Conservation (phyloP, 768 basidiomycete genomes). For the Sarcomyxa edulis region DNA sequence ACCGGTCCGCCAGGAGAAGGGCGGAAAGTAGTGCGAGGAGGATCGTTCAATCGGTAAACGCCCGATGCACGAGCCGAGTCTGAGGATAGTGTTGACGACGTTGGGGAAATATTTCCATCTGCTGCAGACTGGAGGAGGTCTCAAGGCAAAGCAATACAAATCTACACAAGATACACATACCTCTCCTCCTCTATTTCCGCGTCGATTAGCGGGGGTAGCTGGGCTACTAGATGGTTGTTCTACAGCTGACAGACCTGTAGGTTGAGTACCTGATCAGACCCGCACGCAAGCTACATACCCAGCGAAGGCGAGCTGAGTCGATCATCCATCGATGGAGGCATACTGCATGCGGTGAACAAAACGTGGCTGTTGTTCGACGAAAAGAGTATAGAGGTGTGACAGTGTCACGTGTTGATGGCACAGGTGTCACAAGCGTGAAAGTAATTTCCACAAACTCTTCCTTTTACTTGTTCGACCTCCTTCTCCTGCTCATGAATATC, state of each 20-base stretch:
- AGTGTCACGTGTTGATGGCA: slow-evolving; percentile 20
- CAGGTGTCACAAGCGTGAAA: neutral
- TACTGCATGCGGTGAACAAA: too few species aligned
- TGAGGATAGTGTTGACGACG: slow-evolving; percentile 27
- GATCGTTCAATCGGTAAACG: slow-evolving; percentile 16
- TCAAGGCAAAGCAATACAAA: too few species aligned
- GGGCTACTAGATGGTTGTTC: too few species aligned
- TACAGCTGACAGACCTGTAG: too few species aligned
- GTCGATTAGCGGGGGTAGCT: too few species aligned
- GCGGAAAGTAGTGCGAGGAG: slow-evolving; percentile 25
- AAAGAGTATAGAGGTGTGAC: neutral
- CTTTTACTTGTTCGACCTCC: slow-evolving; percentile 5
- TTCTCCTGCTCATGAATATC: slow-evolving; percentile 59
- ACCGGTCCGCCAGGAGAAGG: slow-evolving; percentile 19
- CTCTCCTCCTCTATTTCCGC: too few species aligned
- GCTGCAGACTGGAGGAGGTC: neutral
- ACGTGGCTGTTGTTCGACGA: too few species aligned
- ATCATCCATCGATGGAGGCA: too few species aligned
- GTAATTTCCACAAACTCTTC: neutral
- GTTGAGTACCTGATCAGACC: too few species aligned
- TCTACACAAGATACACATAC: too few species aligned
- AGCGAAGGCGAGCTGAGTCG: too few species aligned
- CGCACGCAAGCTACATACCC: too few species aligned
- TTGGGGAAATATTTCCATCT: slow-evolving; percentile 20
- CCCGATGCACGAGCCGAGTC: slow-evolving; percentile 19